phyloP scores from a whole-genome alignment of 768 basidiomycete genomes.

The Agrocybe praecox region DNA sequence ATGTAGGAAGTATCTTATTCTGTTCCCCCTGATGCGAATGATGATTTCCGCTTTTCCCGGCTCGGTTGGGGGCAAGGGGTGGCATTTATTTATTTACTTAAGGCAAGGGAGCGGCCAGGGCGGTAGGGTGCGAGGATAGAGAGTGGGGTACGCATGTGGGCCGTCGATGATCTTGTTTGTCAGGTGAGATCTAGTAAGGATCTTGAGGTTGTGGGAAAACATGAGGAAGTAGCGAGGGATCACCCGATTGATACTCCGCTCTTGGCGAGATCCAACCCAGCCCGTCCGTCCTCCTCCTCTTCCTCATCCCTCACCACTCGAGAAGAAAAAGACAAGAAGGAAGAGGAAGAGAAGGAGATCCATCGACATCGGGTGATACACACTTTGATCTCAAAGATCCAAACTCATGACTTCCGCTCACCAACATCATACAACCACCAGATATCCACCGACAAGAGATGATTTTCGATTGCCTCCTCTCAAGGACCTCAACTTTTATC shows the following conservation, averaged over 20 bases:
- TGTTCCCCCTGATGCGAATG: background rate
- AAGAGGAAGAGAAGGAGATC: conserved; percentile 41
- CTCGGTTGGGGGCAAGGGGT: background rate
- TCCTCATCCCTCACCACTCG: too few species aligned
- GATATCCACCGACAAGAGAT: conserved; percentile 39
- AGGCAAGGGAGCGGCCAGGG: background rate
- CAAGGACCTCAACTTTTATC: conserved; percentile 69
- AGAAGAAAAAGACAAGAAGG: too few species aligned
- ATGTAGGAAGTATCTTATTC: too few species aligned
- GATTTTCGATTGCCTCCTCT: conserved; percentile 68
- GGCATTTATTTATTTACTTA: background rate
- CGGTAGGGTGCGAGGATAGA: background rate
- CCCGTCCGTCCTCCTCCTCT: conserved; percentile 19
- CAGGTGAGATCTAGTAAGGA: background rate
- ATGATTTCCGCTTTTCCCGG: background rate
- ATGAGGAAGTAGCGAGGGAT: conserved; percentile 17
- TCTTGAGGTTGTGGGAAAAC: conserved; percentile 1
- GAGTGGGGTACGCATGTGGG: background rate
- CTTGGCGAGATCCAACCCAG: conserved; percentile 30
- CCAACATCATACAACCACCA: conserved; percentile 27
- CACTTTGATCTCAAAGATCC: conserved; percentile 41
- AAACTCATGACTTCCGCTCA: conserved; percentile 32
- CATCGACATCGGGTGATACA: conserved; percentile 72
- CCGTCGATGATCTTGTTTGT: too few species aligned
- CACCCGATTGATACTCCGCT: conserved; percentile 34